Conservation (phyloP, 2,329 filamentous ascomycete species). For the Fusarium longipes region DNA sequence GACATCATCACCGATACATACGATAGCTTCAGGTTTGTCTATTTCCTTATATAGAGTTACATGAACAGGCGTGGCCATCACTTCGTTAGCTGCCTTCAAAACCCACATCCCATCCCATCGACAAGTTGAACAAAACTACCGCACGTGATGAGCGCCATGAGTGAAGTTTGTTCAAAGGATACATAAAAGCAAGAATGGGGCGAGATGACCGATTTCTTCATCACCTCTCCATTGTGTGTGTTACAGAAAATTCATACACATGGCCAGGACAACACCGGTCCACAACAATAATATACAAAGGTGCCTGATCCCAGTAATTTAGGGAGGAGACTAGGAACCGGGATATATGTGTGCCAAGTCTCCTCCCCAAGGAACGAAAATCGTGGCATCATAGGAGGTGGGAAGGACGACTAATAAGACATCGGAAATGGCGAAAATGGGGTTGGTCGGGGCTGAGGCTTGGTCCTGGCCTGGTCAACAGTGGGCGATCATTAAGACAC, state of each 20-base stretch:
- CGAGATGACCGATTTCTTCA: conserved; percentile 18
- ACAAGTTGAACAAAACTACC: conserved; percentile 30
- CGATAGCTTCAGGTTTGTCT: conserved; percentile 45
- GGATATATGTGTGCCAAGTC: conserved; percentile 23
- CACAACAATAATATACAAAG: conserved; percentile 48
- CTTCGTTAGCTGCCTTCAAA: conserved; percentile 32
- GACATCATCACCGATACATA: neutral
- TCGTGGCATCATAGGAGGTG: conserved; percentile 40
- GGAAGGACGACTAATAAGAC: conserved; percentile 49
- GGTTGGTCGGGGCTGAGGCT: conserved; percentile 31
- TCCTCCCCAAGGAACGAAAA: conserved; percentile 4
- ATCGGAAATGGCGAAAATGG: conserved; percentile 37
- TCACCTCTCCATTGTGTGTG: conserved; percentile 26
- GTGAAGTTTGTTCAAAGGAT: conserved; percentile 27
- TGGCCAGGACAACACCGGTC: conserved; percentile 31
- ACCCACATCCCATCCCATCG: conserved; percentile 40
- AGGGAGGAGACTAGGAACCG: conserved; percentile 10
- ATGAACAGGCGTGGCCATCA: conserved; percentile 41
- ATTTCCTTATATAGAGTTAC: conserved; percentile 51
- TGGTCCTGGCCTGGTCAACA: conserved; percentile 40
- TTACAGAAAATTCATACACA: conserved; percentile 32
- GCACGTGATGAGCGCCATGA: conserved; percentile 23
- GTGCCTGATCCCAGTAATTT: conserved; percentile 22
- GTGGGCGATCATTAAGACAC: conserved; percentile 47
- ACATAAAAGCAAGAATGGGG: conserved; percentile 26